phyloP scores from a whole-genome alignment of 805 yeast genomes.

The Yarrowia sp. region DNA sequence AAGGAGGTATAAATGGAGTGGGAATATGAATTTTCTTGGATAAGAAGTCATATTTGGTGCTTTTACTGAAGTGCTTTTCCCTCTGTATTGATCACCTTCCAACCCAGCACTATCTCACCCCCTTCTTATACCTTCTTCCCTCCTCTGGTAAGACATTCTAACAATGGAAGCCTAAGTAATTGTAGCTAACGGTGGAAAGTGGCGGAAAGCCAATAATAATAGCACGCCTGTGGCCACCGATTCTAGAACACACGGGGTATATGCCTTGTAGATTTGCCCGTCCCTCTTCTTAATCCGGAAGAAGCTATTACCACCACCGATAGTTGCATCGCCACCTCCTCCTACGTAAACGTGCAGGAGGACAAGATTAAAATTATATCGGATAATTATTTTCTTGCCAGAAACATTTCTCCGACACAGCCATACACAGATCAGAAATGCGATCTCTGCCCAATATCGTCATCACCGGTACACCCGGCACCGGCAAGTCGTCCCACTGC shows the following conservation, averaged over 20 bases:
- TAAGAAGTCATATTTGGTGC: too few relatives aligned
- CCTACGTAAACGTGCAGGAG: slow-evolving; percentile 1
- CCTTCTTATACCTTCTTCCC: neutral
- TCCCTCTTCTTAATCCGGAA: neutral
- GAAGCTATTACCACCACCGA: neutral
- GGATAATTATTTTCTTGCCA: slow-evolving; percentile 22
- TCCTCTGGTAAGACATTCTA: neutral
- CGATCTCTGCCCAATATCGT: slow-evolving; percentile 62
- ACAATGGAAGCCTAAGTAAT: neutral
- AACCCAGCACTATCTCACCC: too few relatives aligned
- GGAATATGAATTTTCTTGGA: too few relatives aligned
- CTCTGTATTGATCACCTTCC: too few relatives aligned
- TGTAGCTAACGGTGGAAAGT: neutral
- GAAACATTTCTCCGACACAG: slow-evolving; percentile 19
- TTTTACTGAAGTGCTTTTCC: too few relatives aligned
- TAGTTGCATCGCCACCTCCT: slow-evolving; percentile 10
- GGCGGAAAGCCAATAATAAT: neutral
- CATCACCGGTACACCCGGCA: slow-evolving; percentile 94
- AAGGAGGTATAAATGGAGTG: too few relatives aligned
- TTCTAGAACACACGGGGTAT: too few relatives aligned
- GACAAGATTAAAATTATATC: slow-evolving; percentile 27
- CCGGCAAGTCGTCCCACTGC: slow-evolving; percentile 84
- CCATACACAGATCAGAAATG: slow-evolving; percentile 27
- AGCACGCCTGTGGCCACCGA: too few relatives aligned
- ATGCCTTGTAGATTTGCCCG: neutral